A percentile compares a stretch with the other conserved stretches of the same genome.
These are phyloP conservation scores for Blastobotrys robertii DNA, from an alignment of 805 yeast genomes.

Conservation along the genomic window DNA sequence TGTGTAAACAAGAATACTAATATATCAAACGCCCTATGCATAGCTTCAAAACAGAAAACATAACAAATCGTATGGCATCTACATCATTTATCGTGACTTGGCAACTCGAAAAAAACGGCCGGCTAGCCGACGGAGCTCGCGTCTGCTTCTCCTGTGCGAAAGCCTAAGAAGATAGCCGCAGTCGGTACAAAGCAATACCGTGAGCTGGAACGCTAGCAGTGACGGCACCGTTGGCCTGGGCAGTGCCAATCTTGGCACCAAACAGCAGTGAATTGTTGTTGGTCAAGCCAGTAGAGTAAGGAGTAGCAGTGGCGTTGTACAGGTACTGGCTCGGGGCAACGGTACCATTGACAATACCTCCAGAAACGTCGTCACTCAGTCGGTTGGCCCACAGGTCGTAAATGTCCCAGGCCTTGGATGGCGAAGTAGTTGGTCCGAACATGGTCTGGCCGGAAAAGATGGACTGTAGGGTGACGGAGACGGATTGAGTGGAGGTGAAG, in stretches of 20 bases:
- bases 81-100: too few relatives aligned
- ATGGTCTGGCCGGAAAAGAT: constrained; percentile 3
- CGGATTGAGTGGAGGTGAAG: not conserved
- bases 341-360: constrained; percentile 4
- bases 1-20: too few relatives aligned
- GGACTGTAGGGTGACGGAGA: constrained; percentile 1
- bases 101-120: too few relatives aligned
- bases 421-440: constrained; percentile 1
- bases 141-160: too few relatives aligned
- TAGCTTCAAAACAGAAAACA: too few relatives aligned
- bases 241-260: constrained; percentile 3
- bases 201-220: constrained; percentile 2
- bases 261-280: constrained; percentile 1
- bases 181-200: constrained; percentile 4
- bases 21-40: too few relatives aligned
- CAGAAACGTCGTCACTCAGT: constrained; percentile 5
- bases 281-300: constrained; percentile 4
- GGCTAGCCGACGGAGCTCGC: too few relatives aligned
- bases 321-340: not conserved
- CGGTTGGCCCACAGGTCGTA: constrained; percentile 5
- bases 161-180: not conserved
- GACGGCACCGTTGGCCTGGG: not conserved
- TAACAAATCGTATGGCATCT: too few relatives aligned
- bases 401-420: constrained; percentile 2
- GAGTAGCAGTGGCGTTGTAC: constrained; percentile 5